Conservation (phyloP, 2,329 filamentous ascomycete species). For the Apiospora hydei region DNA sequence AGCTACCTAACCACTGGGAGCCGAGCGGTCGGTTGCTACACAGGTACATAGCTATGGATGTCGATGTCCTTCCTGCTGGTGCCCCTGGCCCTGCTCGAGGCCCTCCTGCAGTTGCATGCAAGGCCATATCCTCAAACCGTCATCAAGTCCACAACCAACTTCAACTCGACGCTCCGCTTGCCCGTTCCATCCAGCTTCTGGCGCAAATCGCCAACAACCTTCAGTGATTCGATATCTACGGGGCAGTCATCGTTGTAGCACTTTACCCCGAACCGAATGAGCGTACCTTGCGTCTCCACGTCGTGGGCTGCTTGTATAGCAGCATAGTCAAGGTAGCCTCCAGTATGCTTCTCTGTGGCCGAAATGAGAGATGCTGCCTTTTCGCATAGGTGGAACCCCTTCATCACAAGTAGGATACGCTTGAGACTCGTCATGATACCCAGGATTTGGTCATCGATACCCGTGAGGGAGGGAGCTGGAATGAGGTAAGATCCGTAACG, state of each 20-base stretch:
- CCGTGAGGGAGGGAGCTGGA: not conserved
- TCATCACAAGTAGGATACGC: not conserved
- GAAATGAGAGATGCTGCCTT: not conserved
- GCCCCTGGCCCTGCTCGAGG: too few relatives aligned
- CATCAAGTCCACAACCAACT: not conserved
- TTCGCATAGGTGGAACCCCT: not conserved
- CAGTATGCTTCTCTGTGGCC: not conserved
- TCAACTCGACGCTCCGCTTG: not conserved
- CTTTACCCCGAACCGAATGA: not conserved
- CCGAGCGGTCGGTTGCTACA: too few relatives aligned
- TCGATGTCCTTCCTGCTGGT: too few relatives aligned
- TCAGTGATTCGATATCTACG: not conserved
- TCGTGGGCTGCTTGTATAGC: not conserved
- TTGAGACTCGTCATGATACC: not conserved
- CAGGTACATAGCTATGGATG: too few relatives aligned
- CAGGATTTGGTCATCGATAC: not conserved
- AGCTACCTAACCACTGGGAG: too few relatives aligned
- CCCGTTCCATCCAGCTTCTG: conserved; percentile 3
- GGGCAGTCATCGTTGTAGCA: too few relatives aligned
- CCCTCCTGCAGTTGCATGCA: too few relatives aligned
- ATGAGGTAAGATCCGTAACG: not conserved
- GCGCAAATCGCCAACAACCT: not conserved
- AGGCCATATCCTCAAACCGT: too few relatives aligned
- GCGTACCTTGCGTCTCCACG: not conserved
- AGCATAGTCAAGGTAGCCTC: not conserved